Conservation (phyloP, 495 filamentous ascomycete genomes). For the Xylaria nigripes region DNA sequence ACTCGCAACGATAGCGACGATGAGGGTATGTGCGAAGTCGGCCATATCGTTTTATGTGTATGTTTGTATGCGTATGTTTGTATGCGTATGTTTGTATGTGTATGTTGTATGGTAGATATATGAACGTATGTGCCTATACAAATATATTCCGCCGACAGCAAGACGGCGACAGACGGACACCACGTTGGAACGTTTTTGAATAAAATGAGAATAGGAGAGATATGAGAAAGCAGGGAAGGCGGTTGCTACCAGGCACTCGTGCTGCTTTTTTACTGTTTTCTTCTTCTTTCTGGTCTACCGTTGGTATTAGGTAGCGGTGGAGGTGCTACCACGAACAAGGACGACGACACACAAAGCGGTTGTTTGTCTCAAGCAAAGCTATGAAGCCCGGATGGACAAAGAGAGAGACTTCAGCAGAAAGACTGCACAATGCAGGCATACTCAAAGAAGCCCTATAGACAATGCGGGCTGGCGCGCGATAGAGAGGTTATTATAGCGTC, state of each 20-base stretch:
- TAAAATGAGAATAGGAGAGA: too few relatives aligned
- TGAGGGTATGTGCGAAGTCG: constrained; percentile 18
- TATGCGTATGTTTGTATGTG: not conserved
- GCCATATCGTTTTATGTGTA: constrained; percentile 10
- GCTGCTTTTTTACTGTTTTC: not conserved
- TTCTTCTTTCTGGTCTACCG: not conserved
- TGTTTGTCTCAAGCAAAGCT: not conserved
- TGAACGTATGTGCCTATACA: not conserved
- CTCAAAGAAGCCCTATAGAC: not conserved
- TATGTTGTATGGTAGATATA: not conserved
- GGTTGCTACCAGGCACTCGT: too few relatives aligned
- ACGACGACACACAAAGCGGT: not conserved
- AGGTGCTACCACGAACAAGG: not conserved
- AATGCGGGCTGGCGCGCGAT: not conserved
- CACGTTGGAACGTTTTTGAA: too few relatives aligned
- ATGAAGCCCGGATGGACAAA: not conserved
- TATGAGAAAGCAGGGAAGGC: too few relatives aligned
- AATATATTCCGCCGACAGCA: too few relatives aligned
- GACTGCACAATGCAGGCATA: not conserved
- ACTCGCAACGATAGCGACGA: constrained; percentile 20
- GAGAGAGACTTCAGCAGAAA: not conserved
- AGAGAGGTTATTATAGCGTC: not conserved
- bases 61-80: not conserved
- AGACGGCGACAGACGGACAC: not conserved
- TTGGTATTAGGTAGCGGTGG: not conserved